A percentile compares a stretch with the other conserved stretches of the same genome.
phyloP scores from a whole-genome alignment of 2,329 filamentous ascomycete species.

The Colletotrichum caudatum region DNA sequence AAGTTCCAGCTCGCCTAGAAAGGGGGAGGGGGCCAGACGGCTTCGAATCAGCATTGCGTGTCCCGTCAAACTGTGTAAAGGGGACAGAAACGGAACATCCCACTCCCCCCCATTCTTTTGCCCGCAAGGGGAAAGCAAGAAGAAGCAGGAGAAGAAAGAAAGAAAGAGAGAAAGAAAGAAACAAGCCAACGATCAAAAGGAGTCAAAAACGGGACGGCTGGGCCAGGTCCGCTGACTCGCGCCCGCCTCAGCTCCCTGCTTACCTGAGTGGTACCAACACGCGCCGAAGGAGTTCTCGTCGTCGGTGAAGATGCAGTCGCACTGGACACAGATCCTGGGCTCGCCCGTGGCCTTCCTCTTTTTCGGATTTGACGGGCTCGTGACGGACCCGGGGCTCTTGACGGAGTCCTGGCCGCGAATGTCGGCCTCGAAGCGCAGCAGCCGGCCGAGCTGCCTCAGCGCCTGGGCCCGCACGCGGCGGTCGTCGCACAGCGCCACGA shows the following conservation, averaged over 20 bases:
- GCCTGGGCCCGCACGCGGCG: slow-evolving; percentile 30
- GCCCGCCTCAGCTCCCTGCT: slow-evolving; percentile 11
- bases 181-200: neutral
- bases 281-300: slow-evolving; percentile 37
- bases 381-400: slow-evolving; percentile 22
- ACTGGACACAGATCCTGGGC: slow-evolving; percentile 41
- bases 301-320: slow-evolving; percentile 41
- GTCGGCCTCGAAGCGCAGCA: slow-evolving; percentile 37
- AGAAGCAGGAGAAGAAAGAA: neutral
- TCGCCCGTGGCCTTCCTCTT: slow-evolving; percentile 38
- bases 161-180: no score
- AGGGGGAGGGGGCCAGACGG: neutral
- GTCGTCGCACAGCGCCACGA: slow-evolving; percentile 41
- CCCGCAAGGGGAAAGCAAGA: neutral
- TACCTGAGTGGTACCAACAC: slow-evolving; percentile 41
- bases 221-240: neutral
- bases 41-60: slow-evolving; percentile 19
- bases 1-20: slow-evolving; percentile 38
- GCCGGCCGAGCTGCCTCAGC: slow-evolving; percentile 37
- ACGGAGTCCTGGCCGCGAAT: slow-evolving; percentile 15
- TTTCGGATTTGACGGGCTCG: slow-evolving; percentile 13
- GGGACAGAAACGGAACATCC: neutral
- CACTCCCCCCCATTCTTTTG: neutral
- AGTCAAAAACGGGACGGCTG: neutral
- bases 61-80: neutral